phyloP scores from a whole-genome alignment of 1,284 basidiomycete species.

The Sanghuangporus baumii region DNA sequence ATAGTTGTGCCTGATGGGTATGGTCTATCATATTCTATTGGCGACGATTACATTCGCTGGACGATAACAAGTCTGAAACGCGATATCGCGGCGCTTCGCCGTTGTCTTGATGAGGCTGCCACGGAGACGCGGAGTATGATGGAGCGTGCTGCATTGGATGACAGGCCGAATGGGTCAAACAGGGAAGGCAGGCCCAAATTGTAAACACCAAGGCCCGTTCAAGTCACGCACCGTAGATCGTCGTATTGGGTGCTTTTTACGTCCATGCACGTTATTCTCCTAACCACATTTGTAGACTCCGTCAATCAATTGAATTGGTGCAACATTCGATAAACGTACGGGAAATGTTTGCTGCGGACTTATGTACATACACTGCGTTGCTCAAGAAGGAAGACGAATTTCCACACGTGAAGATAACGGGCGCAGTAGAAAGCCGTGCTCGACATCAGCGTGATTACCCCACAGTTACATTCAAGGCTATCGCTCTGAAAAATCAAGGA shows the following conservation, averaged over 20 bases:
- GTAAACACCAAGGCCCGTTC: not conserved
- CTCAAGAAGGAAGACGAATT: not conserved
- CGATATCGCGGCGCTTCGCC: conserved; percentile 57
- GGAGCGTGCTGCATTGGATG: conserved; percentile 48
- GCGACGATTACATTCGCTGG: conserved; percentile 85
- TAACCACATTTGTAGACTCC: not conserved
- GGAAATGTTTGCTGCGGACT: not conserved
- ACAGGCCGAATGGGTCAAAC: conserved; percentile 26
- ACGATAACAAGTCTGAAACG: conserved; percentile 82
- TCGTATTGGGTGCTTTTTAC: not conserved
- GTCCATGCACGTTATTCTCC: not conserved
- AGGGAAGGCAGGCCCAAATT: conserved; percentile 8
- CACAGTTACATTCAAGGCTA: no score
- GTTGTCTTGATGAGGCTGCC: conserved; percentile 76
- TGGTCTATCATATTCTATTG: conserved; percentile 91
- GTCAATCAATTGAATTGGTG: not conserved
- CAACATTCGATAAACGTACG: not conserved
- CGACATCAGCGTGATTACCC: no score
- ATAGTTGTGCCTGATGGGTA: conserved; percentile 89
- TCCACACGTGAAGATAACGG: not conserved
- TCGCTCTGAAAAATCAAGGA: no score
- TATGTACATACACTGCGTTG: not conserved
- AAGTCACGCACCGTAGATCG: not conserved
- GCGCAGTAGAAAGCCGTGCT: no score
- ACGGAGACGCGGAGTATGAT: conserved; percentile 73